Evolutionary conservation across 805 yeast genomes (phyloP), one percentile per base, ranked within the genome.

Genomic region (Lachancea lanzarotensis): DNA sequence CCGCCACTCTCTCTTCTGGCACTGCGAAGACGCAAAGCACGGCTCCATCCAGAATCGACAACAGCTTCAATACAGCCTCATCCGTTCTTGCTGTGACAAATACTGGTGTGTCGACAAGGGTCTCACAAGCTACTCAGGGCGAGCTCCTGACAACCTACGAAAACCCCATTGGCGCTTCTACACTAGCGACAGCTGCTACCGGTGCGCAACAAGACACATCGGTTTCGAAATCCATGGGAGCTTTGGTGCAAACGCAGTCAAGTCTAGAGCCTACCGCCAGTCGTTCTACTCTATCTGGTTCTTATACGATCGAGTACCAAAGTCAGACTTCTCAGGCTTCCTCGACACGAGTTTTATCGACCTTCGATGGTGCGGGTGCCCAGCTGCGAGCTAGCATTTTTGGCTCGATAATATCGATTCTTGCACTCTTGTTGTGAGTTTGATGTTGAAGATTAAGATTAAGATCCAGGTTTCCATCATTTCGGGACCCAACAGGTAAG

Each of bases 111-210:
- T 11, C 22, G 7, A 15, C 40, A 3, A 15, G n/a, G 10, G n/a
- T 17, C 40, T 13, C 40, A 13, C 16, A 22, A 8, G 22, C 40
- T 5, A 35, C 49, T 35, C 33, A 29, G 34, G 33, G 38, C 22
- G 19, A n/a, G 20, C 33, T 51, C 40, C 35, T 42, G 8, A 29
- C 43, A 11, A 31, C 48, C 3, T 26, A 45, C 15, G 29, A 19
- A 17, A 6, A 3, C 12, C 26, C 38, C 5, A 18, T 35, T 20
- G 38, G 26, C 11, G 38, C 38, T 16, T 35, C 38, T 8, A 35
- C 27, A 3, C 27, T 18, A 35, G 5, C 3, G 12, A 19, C 20
- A n/a, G 4, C 26, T 5, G 26, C 26, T 13, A 17, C 25, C 18
- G 26, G 13, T 3, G 7, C 35, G 11, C 18, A 13, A 32, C 10